Conservation (phyloP, 2,329 filamentous ascomycete species). For the Colletotrichum truncatum region DNA sequence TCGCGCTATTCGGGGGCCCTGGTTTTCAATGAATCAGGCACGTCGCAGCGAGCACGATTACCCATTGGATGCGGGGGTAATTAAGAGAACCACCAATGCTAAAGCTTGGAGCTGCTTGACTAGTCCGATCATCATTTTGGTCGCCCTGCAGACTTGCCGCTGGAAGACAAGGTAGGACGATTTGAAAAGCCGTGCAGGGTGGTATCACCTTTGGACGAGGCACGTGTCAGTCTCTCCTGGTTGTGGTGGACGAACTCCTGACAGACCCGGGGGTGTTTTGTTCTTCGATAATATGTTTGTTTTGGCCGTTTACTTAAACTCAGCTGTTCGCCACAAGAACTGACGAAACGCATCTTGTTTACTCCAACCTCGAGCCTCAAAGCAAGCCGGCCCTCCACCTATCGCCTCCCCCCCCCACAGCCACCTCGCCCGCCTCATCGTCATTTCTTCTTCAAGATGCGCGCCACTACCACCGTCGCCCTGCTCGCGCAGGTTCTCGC, state of each 20-base stretch:
- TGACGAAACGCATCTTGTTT: neutral
- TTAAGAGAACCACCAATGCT: neutral
- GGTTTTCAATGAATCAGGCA: slow-evolving; percentile 8
- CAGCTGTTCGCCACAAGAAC: neutral
- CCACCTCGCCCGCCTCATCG: neutral
- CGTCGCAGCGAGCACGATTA: neutral
- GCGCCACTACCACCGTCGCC: slow-evolving; percentile 12
- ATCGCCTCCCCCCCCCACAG: neutral
- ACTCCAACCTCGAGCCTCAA: neutral
- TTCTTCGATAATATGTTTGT: too few relatives aligned
- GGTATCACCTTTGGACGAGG: neutral
- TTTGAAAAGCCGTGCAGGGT: too few relatives aligned
- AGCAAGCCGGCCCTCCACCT: neutral
- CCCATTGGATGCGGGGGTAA: slow-evolving; percentile 12
- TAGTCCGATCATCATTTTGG: neutral
- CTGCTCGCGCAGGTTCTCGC: slow-evolving; percentile 26
- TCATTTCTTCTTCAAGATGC: slow-evolving; percentile 15
- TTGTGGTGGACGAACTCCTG: neutral
- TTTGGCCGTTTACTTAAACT: slow-evolving; percentile 19
- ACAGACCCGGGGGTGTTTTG: neutral
- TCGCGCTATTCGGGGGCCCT: neutral
- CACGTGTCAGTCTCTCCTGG: too few relatives aligned
- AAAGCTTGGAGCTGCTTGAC: neutral
- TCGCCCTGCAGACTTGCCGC: neutral
- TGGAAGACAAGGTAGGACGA: too few relatives aligned